Evolutionary conservation across 352 stramenopile species (phyloP).

Genomic region (Phytophthora nicotianae): DNA sequence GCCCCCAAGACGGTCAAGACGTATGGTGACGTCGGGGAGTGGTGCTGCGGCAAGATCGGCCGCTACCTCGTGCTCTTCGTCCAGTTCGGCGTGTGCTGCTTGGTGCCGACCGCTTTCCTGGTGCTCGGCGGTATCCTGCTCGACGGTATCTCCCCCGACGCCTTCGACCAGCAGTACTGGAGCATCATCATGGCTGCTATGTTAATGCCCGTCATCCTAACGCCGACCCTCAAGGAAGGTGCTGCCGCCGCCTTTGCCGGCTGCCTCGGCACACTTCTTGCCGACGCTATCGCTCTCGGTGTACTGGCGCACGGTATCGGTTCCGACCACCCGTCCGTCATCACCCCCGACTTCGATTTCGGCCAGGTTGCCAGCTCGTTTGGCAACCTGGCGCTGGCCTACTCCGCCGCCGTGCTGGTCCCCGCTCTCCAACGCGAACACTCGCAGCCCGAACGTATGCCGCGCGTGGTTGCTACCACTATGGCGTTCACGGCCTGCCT

Average conservation of each 20-base stretch:
- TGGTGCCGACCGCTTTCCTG: slow-evolving; percentile 61
- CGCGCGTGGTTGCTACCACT: slow-evolving; percentile 50
- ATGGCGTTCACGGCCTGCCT: slow-evolving; percentile 53
- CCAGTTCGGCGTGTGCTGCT: slow-evolving; percentile 61
- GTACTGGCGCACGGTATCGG: slow-evolving; percentile 52
- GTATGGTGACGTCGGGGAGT: slow-evolving; percentile 69
- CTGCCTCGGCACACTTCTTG: slow-evolving; percentile 58
- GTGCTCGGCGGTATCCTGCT: slow-evolving; percentile 67
- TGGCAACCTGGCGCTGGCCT: slow-evolving; percentile 65
- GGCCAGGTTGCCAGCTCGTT: slow-evolving; percentile 57
- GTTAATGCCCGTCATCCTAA: slow-evolving; percentile 59
- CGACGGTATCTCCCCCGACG: slow-evolving; percentile 53
- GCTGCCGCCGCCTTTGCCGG: slow-evolving; percentile 56
- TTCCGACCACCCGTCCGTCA: slow-evolving; percentile 40
- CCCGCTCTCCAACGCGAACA: slow-evolving; percentile 68
- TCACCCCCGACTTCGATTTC: slow-evolving; percentile 50
- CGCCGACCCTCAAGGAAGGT: slow-evolving; percentile 67
- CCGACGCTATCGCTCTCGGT: slow-evolving; percentile 53
- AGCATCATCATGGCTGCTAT: slow-evolving; percentile 65
- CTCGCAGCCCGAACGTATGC: slow-evolving; percentile 65
- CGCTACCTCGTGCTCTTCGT: slow-evolving; percentile 61
- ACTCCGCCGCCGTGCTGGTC: slow-evolving; percentile 61
- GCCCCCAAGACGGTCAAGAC: slow-evolving; percentile 65
- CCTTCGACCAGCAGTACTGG: slow-evolving; percentile 56
- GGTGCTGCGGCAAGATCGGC: slow-evolving; percentile 47